phyloP scores from a whole-genome alignment of 495 filamentous ascomycete genomes.

The Tuber brumale region DNA sequence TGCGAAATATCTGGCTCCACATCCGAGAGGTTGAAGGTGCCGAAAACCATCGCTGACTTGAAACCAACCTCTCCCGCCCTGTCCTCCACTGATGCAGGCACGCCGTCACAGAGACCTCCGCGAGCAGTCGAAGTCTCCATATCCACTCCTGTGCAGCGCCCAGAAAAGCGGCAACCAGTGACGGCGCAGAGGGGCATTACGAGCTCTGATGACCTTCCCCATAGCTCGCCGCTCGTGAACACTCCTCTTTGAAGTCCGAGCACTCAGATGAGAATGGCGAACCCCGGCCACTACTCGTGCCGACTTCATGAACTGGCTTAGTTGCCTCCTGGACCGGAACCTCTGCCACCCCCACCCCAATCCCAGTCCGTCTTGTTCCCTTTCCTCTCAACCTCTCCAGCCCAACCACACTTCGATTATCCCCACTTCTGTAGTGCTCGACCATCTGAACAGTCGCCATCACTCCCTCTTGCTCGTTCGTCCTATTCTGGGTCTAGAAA shows the following conservation, averaged over 20 bases:
- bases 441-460: constrained; percentile 34
- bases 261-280: constrained; percentile 27
- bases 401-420: constrained; percentile 35
- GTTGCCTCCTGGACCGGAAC: constrained; percentile 27
- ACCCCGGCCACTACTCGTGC: constrained; percentile 33
- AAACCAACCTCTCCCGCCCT: constrained; percentile 94
- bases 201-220: constrained; percentile 83
- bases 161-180: constrained; percentile 94
- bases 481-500: constrained; percentile 14
- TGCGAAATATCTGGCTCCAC: constrained; percentile 85
- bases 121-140: constrained; percentile 75
- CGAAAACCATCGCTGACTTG: constrained; percentile 80
- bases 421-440: constrained; percentile 26
- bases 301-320: constrained; percentile 29
- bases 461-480: constrained; percentile 22
- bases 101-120: constrained; percentile 75
- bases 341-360: constrained; percentile 6
- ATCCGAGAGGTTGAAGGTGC: constrained; percentile 96
- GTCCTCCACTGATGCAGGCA: constrained; percentile 94
- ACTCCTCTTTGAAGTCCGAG: constrained; percentile 54
- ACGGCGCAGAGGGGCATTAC: constrained; percentile 79
- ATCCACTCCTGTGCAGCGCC: constrained; percentile 89
- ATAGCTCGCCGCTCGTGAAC: constrained; percentile 66
- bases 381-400: constrained; percentile 25
- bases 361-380: constrained; percentile 7